A percentile compares a stretch with the other conserved stretches of the same genome.
These are phyloP conservation scores for Suillus placidus DNA, from an alignment of 768 basidiomycete genomes.

Conservation along the genomic window DNA sequence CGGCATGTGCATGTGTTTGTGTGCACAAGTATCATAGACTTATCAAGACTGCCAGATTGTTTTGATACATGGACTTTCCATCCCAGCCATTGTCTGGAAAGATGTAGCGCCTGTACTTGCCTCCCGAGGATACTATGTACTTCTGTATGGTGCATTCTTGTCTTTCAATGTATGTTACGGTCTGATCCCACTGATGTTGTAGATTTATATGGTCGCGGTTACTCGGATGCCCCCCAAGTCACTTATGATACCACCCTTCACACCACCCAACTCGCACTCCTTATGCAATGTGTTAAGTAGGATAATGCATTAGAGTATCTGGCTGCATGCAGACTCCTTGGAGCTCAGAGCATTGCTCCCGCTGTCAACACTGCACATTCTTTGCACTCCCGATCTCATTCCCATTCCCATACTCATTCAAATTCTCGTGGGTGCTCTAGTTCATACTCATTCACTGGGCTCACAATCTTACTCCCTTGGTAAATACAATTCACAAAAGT, in stretches of 20 bases:
- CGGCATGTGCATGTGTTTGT: constrained; percentile 50
- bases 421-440: too few species aligned
- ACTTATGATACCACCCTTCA: constrained; percentile 68
- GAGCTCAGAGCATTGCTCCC: too few species aligned
- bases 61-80: constrained; percentile 76
- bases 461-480: too few species aligned
- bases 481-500: too few species aligned
- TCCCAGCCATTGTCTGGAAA: constrained; percentile 78
- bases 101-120: constrained; percentile 70
- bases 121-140: constrained; percentile 66
- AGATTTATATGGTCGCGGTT: constrained; percentile 85
- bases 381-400: too few species aligned
- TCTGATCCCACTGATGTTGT: constrained; percentile 6
- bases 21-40: background rate
- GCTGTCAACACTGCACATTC: too few species aligned
- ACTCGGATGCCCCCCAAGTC: constrained; percentile 76
- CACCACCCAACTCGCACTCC: constrained; percentile 77
- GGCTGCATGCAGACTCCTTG: too few species aligned
- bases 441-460: too few species aligned
- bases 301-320: too few species aligned
- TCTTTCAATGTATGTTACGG: background rate
- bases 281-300: constrained; percentile 81
- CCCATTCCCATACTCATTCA: too few species aligned
- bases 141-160: constrained; percentile 63
- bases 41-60: constrained; percentile 52